phyloP scores from a whole-genome alignment of 106 monocot species.

The Acorus gramineus region DNA sequence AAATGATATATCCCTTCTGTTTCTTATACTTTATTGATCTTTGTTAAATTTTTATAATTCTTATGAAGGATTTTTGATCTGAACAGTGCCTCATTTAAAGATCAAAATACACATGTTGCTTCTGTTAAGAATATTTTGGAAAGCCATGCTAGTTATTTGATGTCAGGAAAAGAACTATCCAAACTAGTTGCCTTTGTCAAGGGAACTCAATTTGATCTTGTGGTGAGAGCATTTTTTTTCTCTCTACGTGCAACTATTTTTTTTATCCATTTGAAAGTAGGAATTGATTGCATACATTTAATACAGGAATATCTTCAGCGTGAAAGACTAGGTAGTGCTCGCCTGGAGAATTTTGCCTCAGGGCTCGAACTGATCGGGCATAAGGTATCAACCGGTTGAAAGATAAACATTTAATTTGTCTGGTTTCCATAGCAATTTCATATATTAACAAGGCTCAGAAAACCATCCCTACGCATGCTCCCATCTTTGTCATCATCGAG shows the following conservation, averaged over 20 bases:
- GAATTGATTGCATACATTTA: constrained; percentile 3
- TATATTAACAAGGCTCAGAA: no score
- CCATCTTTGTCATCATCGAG: no score
- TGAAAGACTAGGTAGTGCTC: constrained; percentile 82
- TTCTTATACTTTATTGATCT: not conserved
- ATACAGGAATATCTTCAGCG: constrained; percentile 93
- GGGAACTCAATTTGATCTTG: constrained; percentile 99
- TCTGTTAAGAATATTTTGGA: constrained; percentile 97
- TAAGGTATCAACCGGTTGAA: constrained; percentile 45
- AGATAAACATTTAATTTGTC: not conserved
- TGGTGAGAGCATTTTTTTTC: constrained; percentile 45
- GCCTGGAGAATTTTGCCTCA: constrained; percentile 88
- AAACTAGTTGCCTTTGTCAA: constrained; percentile 99
- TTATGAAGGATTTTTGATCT: not conserved
- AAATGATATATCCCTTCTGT: no score
- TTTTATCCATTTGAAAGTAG: not conserved
- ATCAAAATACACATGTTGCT: constrained; percentile 78
- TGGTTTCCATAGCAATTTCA: no score
- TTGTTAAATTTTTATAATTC: constrained; percentile 1
- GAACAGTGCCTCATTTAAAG: constrained; percentile 75
- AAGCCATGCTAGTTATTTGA: constrained; percentile 87
- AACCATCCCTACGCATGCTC: no score
- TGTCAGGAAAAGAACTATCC: constrained; percentile 99
- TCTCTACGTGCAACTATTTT: not conserved
- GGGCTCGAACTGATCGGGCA: constrained; percentile 94